Base-by-base conservation (phyloP, 257 asterid species). In the Cinchona pubescens region DNA sequence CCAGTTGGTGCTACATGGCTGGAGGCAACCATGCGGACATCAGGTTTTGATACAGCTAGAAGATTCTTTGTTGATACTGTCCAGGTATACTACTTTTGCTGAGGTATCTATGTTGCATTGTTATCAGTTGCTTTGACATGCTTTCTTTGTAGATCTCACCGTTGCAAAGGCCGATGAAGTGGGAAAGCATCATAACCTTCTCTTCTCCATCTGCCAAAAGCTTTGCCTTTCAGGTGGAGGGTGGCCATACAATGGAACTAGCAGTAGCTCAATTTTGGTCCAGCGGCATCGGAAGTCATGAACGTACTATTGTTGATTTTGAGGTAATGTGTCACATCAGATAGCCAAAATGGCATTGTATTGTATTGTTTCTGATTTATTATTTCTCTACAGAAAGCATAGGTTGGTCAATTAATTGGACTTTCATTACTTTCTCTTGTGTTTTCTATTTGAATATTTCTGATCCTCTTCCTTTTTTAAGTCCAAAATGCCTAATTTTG, bases 1-100 rank as follows among this genome's bases (percentile, higher is more conserved):
- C 99, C 99, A 82, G 65, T 82, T 88, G 99, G 99, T 82, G 93
- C 97, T 82, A 87, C 96, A 80, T 94, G 98, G 99, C 97, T 83
- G 76, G 99, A 86, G 85, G 93, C 90, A 69, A 92, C 96, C 76
- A 86, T 94, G 90, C 89, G 84, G 76, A 76, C 97, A 76, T 89
- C 90, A 56, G 96, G 99, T 64, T 90, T 92, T 80, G 90, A 82
- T 77, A 88, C 99, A 19, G 91, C 98, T 78, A 90, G 97, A 68
- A 87, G 88, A 86, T 92, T 94, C 84, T 94, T 76, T 82, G 78
- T 94, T 42, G 91, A 94, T 68, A 84, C 92, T 73, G 96, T 92
- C 85, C 99, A 94, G 96, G 99, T 94, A 85, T 73, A 66, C 23
- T n/a, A 3, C 61, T 71, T 53, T 53, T 35, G 32, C 23, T 51